Evolutionary conservation across 257 asterid species (phyloP).

Genomic region (Petunia secreta): DNA sequence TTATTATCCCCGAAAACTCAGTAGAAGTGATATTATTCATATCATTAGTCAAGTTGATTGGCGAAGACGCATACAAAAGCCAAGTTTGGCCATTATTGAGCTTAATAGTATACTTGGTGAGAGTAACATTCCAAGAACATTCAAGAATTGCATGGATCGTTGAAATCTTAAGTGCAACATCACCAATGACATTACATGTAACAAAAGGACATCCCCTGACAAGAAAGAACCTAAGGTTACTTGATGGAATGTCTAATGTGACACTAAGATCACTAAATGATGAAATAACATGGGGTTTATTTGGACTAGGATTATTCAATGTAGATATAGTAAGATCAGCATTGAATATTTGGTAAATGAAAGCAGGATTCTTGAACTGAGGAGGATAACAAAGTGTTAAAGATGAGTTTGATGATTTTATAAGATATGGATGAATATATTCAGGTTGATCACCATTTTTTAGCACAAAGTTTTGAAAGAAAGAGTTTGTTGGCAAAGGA

Average conservation of each 20-base stretch:
- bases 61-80: slow-evolving; percentile 69
- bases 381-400: slow-evolving; percentile 62
- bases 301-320: slow-evolving; percentile 44
- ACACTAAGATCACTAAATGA: slow-evolving; percentile 65
- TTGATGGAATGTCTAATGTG: slow-evolving; percentile 66
- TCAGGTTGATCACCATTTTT: slow-evolving; percentile 83
- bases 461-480: slow-evolving; percentile 68
- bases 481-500: slow-evolving; percentile 83
- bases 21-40: slow-evolving; percentile 51
- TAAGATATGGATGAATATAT: slow-evolving; percentile 68
- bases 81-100: slow-evolving; percentile 72
- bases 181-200: slow-evolving; percentile 53
- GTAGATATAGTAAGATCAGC: slow-evolving; percentile 59
- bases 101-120: slow-evolving; percentile 64
- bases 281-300: slow-evolving; percentile 50
- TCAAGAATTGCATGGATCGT: slow-evolving; percentile 71
- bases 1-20: slow-evolving; percentile 58
- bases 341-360: slow-evolving; percentile 59
- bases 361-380: slow-evolving; percentile 50
- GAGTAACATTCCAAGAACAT: slow-evolving; percentile 46
- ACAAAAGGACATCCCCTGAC: slow-evolving; percentile 78
- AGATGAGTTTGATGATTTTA: slow-evolving; percentile 61
- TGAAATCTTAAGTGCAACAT: slow-evolving; percentile 52
- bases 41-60: slow-evolving; percentile 51
- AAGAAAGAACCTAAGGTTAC: slow-evolving; percentile 62